Evolutionary conservation across 2,329 filamentous ascomycete species (phyloP).

Genomic region (Pseudopyrenochaeta lycopersici): DNA sequence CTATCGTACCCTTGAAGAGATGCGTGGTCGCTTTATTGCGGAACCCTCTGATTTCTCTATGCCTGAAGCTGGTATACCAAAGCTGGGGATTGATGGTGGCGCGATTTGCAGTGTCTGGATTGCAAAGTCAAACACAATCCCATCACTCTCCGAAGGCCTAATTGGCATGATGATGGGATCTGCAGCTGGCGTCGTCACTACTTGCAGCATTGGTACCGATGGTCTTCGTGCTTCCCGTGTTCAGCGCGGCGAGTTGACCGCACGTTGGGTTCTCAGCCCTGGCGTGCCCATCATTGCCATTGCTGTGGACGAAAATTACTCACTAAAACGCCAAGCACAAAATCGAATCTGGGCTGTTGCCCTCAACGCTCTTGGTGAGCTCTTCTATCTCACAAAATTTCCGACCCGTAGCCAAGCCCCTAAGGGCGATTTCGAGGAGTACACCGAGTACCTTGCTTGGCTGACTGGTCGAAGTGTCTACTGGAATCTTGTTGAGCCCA

Average conservation of each 20-base stretch:
- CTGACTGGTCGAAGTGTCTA: slow-evolving; percentile 77
- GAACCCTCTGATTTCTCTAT: slow-evolving; percentile 68
- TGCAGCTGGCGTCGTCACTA: slow-evolving; percentile 80
- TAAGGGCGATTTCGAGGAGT: slow-evolving; percentile 60
- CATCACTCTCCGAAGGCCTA: slow-evolving; percentile 76
- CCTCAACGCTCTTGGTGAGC: slow-evolving; percentile 91
- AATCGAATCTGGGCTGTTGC: slow-evolving; percentile 88
- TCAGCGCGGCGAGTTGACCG: slow-evolving; percentile 78
- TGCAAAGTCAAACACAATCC: slow-evolving; percentile 79
- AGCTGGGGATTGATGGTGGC: slow-evolving; percentile 73
- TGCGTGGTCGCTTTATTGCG: slow-evolving; percentile 77
- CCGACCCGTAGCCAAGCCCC: slow-evolving; percentile 65
- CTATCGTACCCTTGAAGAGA: slow-evolving; percentile 77
- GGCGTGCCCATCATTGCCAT: slow-evolving; percentile 91
- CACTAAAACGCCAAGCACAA: slow-evolving; percentile 70
- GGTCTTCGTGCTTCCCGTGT: slow-evolving; percentile 69
- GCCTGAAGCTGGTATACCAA: slow-evolving; percentile 77
- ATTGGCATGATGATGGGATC: slow-evolving; percentile 86
- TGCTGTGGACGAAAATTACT: slow-evolving; percentile 84
- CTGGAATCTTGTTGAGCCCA: slow-evolving; percentile 84
- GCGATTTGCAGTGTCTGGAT: slow-evolving; percentile 86
- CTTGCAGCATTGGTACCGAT: slow-evolving; percentile 77
- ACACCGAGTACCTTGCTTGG: slow-evolving; percentile 75
- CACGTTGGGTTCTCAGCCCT: slow-evolving; percentile 88
- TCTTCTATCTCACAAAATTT: slow-evolving; percentile 82